Conservation (phyloP, 306 rosid genomes). For the Rosa chinensis region DNA sequence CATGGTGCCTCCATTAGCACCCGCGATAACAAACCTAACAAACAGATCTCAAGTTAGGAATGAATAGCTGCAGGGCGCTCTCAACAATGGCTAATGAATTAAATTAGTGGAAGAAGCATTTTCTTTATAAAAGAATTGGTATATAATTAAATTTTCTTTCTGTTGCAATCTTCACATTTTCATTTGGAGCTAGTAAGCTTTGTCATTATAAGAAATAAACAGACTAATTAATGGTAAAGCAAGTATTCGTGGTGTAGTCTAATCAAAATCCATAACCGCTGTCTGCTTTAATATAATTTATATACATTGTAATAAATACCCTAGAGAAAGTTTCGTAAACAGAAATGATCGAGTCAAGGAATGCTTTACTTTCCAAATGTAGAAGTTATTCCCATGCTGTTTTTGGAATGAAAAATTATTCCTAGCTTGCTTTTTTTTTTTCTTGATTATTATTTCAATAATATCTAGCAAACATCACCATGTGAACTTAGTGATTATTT, state of each 20-base stretch:
- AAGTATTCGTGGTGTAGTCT: slow-evolving; percentile 63
- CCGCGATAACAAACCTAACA: neutral
- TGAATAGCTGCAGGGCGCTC: neutral
- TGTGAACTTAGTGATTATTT: slow-evolving; percentile 48
- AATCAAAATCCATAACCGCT: slow-evolving; percentile 46
- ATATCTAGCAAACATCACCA: slow-evolving; percentile 48
- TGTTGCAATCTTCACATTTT: slow-evolving; percentile 19
- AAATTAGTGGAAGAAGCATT: slow-evolving; percentile 73
- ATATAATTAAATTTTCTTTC: neutral
- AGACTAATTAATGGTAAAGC: slow-evolving; percentile 12
- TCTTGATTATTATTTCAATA: slow-evolving; percentile 21
- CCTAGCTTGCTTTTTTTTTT: slow-evolving; percentile 23
- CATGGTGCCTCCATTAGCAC: neutral
- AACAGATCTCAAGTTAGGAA: neutral
- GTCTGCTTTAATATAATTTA: slow-evolving; percentile 13
- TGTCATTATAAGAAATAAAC: neutral
- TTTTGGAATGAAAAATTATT: slow-evolving; percentile 40
- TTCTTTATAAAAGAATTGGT: slow-evolving; percentile 24
- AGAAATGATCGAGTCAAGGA: slow-evolving; percentile 22
- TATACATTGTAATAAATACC: slow-evolving; percentile 37
- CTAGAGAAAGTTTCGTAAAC: slow-evolving; percentile 20
- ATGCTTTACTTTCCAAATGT: slow-evolving; percentile 34
- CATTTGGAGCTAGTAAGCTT: neutral
- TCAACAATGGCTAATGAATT: slow-evolving; percentile 12
- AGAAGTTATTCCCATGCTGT: slow-evolving; percentile 52